Evolutionary conservation across 2,329 filamentous ascomycete species (phyloP), one percentile per base, ranked within the genome.

Genomic region (Penicillium sp.): DNA sequence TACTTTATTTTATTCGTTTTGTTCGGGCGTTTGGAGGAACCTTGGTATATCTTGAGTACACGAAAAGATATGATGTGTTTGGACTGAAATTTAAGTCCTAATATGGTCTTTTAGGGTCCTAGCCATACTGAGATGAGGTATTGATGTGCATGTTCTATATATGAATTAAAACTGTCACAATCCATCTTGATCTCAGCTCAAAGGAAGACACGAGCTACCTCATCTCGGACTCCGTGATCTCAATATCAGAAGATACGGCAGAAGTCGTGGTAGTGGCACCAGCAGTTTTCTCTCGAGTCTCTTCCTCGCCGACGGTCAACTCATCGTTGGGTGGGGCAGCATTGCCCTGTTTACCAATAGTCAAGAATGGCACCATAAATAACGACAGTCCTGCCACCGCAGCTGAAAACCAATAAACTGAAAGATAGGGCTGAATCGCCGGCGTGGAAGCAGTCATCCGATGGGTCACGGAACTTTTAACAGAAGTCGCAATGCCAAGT

Each of bases 401-500:
- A 7, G 68, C 63, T 1, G 63, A 59, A 41, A 66, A 68, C 67
- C 67, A 69, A 30, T 65, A 70, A 8, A 61, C 63, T 4, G 66
- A 51, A n/a, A 70, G 36, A 34, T 70, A 70, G 14, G 67, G 68
- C 16, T 48, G 52, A 13, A 69, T 68, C 6, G 57, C 51, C 34
- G 45, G 57, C n/a, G 53, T 50, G 8, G 53, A 57, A 10, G 42
- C 47, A 6, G 55, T 64, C 57, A 56, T 64, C 40, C 50, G 38
- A 35, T 53, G 51, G 2, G 58, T 51, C 6, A 68, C 50, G 2
- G 66, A 58, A 49, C 61, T 62, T 34, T 62, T 57, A 26, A 70
- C 50, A 1, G 63, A 66, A 0, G 85, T 87, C 3, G 83, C 79
- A 45, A 88, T 78, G 1, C 84, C 84, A 50, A 87, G 78, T 3